phyloP scores from a whole-genome alignment of 495 filamentous ascomycete species.

The Aspergillus kassunensis region DNA sequence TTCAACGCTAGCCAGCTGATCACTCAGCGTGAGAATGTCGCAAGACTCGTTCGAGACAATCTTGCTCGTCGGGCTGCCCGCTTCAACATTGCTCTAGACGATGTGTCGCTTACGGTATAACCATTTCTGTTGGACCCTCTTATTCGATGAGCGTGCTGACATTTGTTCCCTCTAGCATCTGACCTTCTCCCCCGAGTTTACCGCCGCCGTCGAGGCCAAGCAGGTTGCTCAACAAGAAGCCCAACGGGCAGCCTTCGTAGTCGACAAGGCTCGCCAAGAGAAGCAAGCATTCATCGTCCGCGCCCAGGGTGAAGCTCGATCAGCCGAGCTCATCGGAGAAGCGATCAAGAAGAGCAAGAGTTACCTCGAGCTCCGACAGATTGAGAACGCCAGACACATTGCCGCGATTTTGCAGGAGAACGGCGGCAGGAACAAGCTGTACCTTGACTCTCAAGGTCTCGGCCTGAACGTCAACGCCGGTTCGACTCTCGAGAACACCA shows the following conservation, averaged over 20 bases:
- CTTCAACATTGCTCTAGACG: slow-evolving; percentile 96
- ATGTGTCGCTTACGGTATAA: slow-evolving; percentile 92
- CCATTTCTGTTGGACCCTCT: background rate
- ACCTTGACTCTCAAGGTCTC: slow-evolving; percentile 82
- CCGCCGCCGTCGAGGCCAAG: slow-evolving; percentile 96
- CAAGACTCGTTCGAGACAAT: slow-evolving; percentile 86
- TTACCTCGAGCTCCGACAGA: slow-evolving; percentile 94
- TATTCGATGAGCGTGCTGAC: slow-evolving; percentile 14
- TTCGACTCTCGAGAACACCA: slow-evolving; percentile 23
- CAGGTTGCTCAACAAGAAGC: slow-evolving; percentile 99
- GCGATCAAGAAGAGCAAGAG: slow-evolving; percentile 98
- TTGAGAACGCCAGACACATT: slow-evolving; percentile 91
- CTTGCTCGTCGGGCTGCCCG: slow-evolving; percentile 83
- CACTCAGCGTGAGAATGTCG: slow-evolving; percentile 96
- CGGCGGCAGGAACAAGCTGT: slow-evolving; percentile 89
- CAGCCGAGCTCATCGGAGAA: slow-evolving; percentile 95
- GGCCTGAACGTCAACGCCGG: slow-evolving; percentile 81
- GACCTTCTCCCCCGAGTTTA: slow-evolving; percentile 99
- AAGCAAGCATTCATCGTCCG: slow-evolving; percentile 98
- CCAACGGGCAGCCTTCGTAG: slow-evolving; percentile 93
- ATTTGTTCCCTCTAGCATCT: slow-evolving; percentile 62
- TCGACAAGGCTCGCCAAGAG: slow-evolving; percentile 98
- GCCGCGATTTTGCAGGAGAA: slow-evolving; percentile 77
- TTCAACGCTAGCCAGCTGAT: slow-evolving; percentile 99
- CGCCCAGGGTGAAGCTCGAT: slow-evolving; percentile 98